Evolutionary conservation across 2,329 filamentous ascomycete genomes (phyloP).

Genomic region (Clonostachys solani): DNA sequence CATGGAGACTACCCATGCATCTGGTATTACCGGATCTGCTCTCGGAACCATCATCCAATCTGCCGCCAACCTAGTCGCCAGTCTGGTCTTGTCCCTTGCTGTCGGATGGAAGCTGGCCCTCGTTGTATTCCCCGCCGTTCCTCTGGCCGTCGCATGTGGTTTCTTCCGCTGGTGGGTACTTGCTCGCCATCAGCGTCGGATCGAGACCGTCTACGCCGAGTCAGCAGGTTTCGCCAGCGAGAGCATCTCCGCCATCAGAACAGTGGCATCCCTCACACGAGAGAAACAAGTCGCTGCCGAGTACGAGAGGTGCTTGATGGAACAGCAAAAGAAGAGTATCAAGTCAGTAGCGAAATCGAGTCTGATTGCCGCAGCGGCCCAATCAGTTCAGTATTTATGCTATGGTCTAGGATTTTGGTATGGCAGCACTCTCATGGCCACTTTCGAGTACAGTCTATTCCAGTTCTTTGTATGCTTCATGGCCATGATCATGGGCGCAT

Average conservation of each 20-base stretch:
- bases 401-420: slow-evolving; percentile 93
- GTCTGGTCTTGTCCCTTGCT: slow-evolving; percentile 64
- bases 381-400: slow-evolving; percentile 78
- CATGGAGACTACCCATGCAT: slow-evolving; percentile 83
- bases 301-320: slow-evolving; percentile 64
- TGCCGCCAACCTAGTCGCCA: slow-evolving; percentile 70
- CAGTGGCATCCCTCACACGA: slow-evolving; percentile 84
- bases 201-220: slow-evolving; percentile 74
- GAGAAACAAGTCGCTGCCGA: slow-evolving; percentile 73
- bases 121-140: slow-evolving; percentile 76
- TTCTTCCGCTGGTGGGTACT: slow-evolving; percentile 86
- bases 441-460: slow-evolving; percentile 69
- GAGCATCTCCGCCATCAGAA: slow-evolving; percentile 89
- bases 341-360: slow-evolving; percentile 74
- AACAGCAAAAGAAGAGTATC: slow-evolving; percentile 64
- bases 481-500: slow-evolving; percentile 83
- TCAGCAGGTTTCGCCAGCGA: slow-evolving; percentile 89
- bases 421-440: slow-evolving; percentile 71
- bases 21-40: slow-evolving; percentile 82
- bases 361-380: slow-evolving; percentile 75
- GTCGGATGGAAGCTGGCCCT: slow-evolving; percentile 87
- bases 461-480: slow-evolving; percentile 93
- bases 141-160: slow-evolving; percentile 71
- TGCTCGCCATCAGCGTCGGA: slow-evolving; percentile 71
- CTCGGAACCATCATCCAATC: slow-evolving; percentile 84